Evolutionary conservation across 345 rosid genomes (phyloP).

Genomic region (Bruguiera gymnorhiza): DNA sequence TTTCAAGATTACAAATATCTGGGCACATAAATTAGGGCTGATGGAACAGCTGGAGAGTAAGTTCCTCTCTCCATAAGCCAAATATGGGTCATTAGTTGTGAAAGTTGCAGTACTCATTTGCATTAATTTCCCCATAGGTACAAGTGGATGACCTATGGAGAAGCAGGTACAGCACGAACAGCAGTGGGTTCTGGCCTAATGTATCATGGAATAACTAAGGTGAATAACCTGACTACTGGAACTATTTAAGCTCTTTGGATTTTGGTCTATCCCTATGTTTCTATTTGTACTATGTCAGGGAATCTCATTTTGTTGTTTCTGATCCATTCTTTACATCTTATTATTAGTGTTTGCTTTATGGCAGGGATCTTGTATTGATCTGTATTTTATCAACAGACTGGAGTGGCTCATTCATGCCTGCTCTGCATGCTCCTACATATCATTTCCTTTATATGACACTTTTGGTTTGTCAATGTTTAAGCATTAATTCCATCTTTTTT

Average conservation of each 20-base stretch:
- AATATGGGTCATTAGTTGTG: constrained; percentile 13
- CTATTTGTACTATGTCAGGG: neutral
- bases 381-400: constrained; percentile 88
- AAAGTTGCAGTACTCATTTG: constrained; percentile 8
- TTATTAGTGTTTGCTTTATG: constrained; percentile 14
- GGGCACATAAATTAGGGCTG: constrained; percentile 77
- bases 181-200: constrained; percentile 80
- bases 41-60: constrained; percentile 97
- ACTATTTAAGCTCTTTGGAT: neutral
- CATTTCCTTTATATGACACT: constrained; percentile 97
- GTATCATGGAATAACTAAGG: constrained; percentile 69
- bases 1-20: constrained; percentile 78
- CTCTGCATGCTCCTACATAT: constrained; percentile 74
- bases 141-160: constrained; percentile 98
- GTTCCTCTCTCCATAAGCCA: constrained; percentile 23
- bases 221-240: constrained; percentile 9
- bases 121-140: constrained; percentile 36
- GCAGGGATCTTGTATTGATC: constrained; percentile 76
- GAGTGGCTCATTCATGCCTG: constrained; percentile 98
- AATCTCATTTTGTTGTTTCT: neutral
- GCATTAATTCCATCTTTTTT: too few species aligned
- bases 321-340: constrained; percentile 14
- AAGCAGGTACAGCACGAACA: constrained; percentile 78
- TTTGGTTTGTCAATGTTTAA: constrained; percentile 31
- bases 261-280: neutral